Base-by-base conservation (phyloP, 2,329 filamentous ascomycete species). In the Parastagonospora nodorum region DNA sequence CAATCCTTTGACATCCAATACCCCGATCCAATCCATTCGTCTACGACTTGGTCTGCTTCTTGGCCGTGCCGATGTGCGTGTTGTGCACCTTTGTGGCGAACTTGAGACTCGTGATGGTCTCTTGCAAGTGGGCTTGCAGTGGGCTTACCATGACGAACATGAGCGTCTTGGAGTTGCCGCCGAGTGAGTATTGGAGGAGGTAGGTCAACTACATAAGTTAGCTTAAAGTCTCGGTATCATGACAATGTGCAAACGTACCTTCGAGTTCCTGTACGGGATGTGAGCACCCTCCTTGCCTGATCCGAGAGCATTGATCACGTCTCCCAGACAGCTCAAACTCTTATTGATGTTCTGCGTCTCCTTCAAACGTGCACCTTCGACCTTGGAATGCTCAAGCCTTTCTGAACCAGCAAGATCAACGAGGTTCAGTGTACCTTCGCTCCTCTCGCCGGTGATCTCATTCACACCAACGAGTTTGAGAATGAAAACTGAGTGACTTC, bases 131-230 rank as follows among this genome's bases (percentile, higher is more conserved):
- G 5, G 87, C 89, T 77, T 95, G 90, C 51, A 97, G 79, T 30
- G 94, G 94, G 63, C 89, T 94, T 49, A 96, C 89, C 92, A 97
- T 97, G 72, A 97, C 91, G 73, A 99, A 96, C 94, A 99, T 99
- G 65, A 99, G 87, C 0, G 94, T 99, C 77, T 97, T 96, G 63
- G 89, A 94, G 74, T 96, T 97, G 12, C 94, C 94, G 4, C 94
- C 93, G 7, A 99, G 80, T 2, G 91, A 96, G 69, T 94, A 95
- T 83, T 97, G 91, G 32, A 99, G 82, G 40, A 99, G 82, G 69
- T 97, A 96, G 8, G 94, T 99, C 59, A 99, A 82, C 83, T 88
- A 42, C 9, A 3, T 8, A 11, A 31, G 31, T 66, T 64, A 63
- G 55, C 16, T 48, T 14, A 2, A 24, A 39, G 15, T 5, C n/a